A percentile compares a stretch with the other conserved stretches of the same genome.
Evolutionary conservation across 768 basidiomycete species (phyloP).

Genomic region (Agaricus bisporus): DNA sequence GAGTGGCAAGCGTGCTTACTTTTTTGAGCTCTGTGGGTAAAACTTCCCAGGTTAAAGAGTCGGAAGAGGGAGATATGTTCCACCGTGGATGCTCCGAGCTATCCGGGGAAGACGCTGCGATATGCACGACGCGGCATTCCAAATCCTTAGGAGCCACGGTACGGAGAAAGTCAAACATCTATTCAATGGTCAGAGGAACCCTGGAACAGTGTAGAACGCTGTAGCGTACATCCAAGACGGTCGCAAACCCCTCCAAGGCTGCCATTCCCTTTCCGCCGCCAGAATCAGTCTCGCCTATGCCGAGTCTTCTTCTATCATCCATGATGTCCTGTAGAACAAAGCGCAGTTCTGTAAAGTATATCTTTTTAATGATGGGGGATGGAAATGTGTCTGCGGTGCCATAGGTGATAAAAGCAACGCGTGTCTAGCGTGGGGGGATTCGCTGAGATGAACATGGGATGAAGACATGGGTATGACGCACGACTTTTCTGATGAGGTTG

Average conservation of each 20-base stretch:
- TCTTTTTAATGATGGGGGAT: constrained; percentile 47
- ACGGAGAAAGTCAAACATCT: constrained; percentile 40
- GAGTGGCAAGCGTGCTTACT: constrained; percentile 25
- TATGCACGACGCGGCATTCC: constrained; percentile 48
- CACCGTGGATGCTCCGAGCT: constrained; percentile 44
- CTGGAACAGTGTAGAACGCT: neutral
- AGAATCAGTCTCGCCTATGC: constrained; percentile 50
- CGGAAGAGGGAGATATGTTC: constrained; percentile 43
- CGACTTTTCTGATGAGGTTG: constrained; percentile 31
- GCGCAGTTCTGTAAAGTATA: constrained; percentile 45
- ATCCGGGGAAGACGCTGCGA: constrained; percentile 56
- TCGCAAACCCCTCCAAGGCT: constrained; percentile 64
- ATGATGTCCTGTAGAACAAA: constrained; percentile 38
- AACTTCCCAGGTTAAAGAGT: constrained; percentile 52
- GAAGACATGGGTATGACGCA: constrained; percentile 15
- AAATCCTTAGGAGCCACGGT: constrained; percentile 14
- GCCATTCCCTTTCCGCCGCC: constrained; percentile 52
- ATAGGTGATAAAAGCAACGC: constrained; percentile 52
- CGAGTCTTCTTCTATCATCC: constrained; percentile 39
- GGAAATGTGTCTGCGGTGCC: constrained; percentile 52
- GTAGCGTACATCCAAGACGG: constrained; percentile 54
- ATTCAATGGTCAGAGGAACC: neutral
- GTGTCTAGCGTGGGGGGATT: neutral
- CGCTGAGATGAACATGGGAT: too few species aligned
- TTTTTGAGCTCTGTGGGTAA: constrained; percentile 58